Conservation (phyloP, 306 rosid species). For the Cucumis cinereus region DNA sequence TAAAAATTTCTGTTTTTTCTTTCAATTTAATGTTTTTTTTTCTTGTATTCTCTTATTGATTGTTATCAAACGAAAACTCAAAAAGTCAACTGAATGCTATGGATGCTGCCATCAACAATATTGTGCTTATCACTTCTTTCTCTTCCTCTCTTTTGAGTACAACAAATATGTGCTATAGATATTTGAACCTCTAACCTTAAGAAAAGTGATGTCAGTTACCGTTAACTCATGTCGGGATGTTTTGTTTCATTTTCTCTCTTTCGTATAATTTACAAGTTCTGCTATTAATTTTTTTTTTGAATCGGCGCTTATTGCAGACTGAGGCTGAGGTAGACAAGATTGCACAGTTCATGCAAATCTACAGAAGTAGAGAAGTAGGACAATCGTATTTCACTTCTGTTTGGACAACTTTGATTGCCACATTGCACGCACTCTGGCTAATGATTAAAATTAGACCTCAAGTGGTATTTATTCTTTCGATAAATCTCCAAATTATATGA, state of each 20-base stretch:
- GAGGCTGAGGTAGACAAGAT: constrained; percentile 20
- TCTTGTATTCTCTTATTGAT: neutral
- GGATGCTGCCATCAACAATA: neutral
- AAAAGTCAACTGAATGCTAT: neutral
- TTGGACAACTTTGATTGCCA: constrained; percentile 71
- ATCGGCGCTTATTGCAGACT: constrained; percentile 29
- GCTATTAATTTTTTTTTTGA: constrained; percentile 5
- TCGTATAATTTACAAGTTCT: neutral
- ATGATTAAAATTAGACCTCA: constrained; percentile 81
- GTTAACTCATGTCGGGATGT: neutral
- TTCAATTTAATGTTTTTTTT: neutral
- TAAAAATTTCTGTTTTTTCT: neutral
- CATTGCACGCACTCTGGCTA: constrained; percentile 56
- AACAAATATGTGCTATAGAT: neutral
- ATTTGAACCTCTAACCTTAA: neutral
- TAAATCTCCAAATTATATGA: neutral
- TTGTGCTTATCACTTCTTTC: neutral
- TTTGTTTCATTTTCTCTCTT: neutral
- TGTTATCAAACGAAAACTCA: neutral
- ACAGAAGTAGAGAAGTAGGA: constrained; percentile 91
- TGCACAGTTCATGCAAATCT: constrained; percentile 69
- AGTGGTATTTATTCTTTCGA: constrained; percentile 49
- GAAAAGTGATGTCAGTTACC: too few relatives aligned
- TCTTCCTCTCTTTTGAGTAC: neutral
- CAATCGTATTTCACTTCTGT: constrained; percentile 86